Evolutionary conservation across 75 land plant species (phyloP).

Genomic region (Gnetum montanum): DNA sequence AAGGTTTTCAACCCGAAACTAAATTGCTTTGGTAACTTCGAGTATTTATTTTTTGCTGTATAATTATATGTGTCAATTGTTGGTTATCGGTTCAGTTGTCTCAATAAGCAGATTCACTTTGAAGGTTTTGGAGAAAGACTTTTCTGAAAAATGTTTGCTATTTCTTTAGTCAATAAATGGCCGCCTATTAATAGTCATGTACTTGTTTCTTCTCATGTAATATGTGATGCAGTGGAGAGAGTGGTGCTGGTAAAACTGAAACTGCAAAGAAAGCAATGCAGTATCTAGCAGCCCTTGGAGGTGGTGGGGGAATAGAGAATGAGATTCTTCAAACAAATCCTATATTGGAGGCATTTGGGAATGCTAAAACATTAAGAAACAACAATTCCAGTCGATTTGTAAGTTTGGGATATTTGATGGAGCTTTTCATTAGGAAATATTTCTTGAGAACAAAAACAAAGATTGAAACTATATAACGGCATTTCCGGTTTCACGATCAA

Average conservation of each 20-base stretch:
- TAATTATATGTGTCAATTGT: not conserved
- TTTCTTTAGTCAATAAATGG: not conserved
- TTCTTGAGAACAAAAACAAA: not conserved
- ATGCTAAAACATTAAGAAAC: conserved; percentile 91
- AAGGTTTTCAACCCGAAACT: too few species aligned
- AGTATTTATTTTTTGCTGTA: too few species aligned
- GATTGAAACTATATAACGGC: not conserved
- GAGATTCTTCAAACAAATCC: conserved; percentile 68
- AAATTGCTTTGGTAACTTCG: too few species aligned
- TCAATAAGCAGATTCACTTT: not conserved
- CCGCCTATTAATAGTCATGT: not conserved
- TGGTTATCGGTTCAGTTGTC: not conserved
- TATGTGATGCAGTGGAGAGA: conserved; percentile 70
- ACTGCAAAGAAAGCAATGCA: conserved; percentile 96
- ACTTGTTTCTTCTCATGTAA: not conserved
- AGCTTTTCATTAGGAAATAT: not conserved
- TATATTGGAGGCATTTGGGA: conserved; percentile 95
- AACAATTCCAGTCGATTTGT: conserved; percentile 97
- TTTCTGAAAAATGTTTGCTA: too few species aligned
- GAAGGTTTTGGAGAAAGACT: not conserved
- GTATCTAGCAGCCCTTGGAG: conserved; percentile 83
- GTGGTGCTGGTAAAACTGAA: conserved; percentile 98
- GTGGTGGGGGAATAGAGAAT: conserved; percentile 72
- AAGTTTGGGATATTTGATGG: conserved; percentile 16
- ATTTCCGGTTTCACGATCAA: not conserved